Conservation (phyloP, 306 rosid genomes). For the Citrullus colocynthis region DNA sequence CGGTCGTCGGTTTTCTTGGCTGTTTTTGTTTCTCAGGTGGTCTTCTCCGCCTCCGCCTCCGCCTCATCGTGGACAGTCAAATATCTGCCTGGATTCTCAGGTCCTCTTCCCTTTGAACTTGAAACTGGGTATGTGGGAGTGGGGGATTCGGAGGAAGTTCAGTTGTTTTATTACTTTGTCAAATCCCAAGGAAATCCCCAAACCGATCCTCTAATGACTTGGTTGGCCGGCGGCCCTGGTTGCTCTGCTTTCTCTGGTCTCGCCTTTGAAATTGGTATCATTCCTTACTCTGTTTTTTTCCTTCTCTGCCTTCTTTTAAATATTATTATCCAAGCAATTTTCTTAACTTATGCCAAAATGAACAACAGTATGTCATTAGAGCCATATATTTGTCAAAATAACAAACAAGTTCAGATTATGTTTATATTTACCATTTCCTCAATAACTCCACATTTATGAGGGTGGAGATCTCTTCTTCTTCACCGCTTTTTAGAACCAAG, state of each 20-base stretch:
- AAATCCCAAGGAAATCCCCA: conserved; percentile 43
- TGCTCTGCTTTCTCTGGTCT: conserved; percentile 41
- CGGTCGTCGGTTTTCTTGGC: neutral
- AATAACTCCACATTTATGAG: too few species aligned
- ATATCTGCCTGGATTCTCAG: conserved; percentile 56
- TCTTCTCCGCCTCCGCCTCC: neutral
- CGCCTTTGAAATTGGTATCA: conserved; percentile 36
- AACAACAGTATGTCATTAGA: too few species aligned
- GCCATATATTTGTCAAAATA: too few species aligned
- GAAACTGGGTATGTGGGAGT: conserved; percentile 72
- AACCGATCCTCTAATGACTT: conserved; percentile 50
- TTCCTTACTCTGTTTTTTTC: too few species aligned
- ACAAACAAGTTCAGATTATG: too few species aligned
- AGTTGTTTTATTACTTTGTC: conserved; percentile 46
- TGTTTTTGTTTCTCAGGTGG: neutral
- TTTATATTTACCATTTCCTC: too few species aligned
- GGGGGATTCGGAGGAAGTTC: conserved; percentile 40
- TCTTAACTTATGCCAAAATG: too few species aligned
- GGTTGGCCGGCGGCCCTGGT: conserved; percentile 66
- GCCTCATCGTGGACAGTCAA: conserved; percentile 12
- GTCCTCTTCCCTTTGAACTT: conserved; percentile 50
- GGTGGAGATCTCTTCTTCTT: too few species aligned
- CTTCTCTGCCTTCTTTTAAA: too few species aligned
- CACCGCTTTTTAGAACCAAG: too few species aligned
- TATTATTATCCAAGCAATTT: too few species aligned